Conservation (phyloP, 2,329 filamentous ascomycete genomes). For the Diaporthe velutina region DNA sequence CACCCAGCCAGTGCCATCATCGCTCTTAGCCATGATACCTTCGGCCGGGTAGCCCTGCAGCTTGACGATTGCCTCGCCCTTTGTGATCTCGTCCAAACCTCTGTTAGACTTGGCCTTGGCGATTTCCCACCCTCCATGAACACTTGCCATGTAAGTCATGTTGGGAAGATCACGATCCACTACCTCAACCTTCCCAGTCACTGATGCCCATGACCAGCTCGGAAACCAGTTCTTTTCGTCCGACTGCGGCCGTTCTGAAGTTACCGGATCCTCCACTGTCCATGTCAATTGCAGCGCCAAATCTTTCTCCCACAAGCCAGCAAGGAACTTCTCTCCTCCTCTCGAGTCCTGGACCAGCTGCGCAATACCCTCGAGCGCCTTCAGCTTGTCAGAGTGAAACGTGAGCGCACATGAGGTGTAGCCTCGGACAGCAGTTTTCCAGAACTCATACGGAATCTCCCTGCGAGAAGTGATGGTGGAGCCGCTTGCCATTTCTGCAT, state of each 20-base stretch:
- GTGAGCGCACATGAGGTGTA: neutral
- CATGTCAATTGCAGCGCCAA: neutral
- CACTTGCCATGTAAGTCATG: neutral
- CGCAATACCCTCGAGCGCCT: neutral
- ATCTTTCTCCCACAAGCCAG: neutral
- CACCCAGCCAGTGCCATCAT: neutral
- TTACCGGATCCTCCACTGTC: neutral
- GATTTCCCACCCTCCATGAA: neutral
- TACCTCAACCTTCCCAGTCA: neutral
- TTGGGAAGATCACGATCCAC: neutral
- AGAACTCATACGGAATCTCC: neutral
- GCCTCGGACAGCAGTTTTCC: neutral
- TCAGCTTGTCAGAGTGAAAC: neutral
- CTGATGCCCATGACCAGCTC: neutral
- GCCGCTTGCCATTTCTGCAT: too few species aligned
- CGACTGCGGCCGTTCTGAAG: neutral
- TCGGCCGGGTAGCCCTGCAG: neutral
- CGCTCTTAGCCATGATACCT: neutral
- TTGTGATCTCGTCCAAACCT: neutral
- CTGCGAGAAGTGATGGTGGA: neutral
- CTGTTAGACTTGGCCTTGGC: neutral
- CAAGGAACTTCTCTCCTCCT: neutral
- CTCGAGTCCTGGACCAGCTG: neutral
- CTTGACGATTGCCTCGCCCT: neutral
- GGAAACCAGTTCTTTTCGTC: neutral